Evolutionary conservation across 345 rosid species (phyloP).

Genomic region (Microthlaspi erraticum): DNA sequence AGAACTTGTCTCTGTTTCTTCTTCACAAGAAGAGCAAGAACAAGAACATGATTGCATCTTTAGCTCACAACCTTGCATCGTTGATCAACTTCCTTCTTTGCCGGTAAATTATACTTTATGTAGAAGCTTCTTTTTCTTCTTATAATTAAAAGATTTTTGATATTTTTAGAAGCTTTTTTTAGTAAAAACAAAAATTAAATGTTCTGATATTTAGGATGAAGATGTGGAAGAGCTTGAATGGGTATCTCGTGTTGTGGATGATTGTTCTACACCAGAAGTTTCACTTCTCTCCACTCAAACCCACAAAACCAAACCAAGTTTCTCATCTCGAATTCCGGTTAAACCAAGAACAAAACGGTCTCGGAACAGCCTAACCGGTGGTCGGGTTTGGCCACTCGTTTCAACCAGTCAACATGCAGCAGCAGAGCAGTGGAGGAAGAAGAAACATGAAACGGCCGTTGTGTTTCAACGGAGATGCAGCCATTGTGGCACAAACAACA

Average conservation of each 20-base stretch:
- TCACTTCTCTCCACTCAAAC: conserved; percentile 59
- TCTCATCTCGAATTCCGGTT: conserved; percentile 60
- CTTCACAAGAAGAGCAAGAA: conserved; percentile 53
- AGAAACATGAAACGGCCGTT: conserved; percentile 43
- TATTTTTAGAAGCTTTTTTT: not conserved
- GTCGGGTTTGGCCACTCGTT: conserved; percentile 60
- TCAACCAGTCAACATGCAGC: conserved; percentile 45
- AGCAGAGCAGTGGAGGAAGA: conserved; percentile 36
- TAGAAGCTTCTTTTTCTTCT: not conserved
- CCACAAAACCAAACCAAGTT: conserved; percentile 49
- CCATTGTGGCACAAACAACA: conserved; percentile 91
- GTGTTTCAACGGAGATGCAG: conserved; percentile 73
- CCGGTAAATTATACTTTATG: conserved; percentile 22
- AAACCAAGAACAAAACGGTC: conserved; percentile 60
- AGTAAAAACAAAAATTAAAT: too few species aligned
- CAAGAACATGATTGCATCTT: conserved; percentile 31
- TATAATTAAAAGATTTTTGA: not conserved
- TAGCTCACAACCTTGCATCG: conserved; percentile 36
- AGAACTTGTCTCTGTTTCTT: conserved; percentile 52
- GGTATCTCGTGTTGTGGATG: conserved; percentile 87
- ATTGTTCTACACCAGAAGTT: conserved; percentile 77
- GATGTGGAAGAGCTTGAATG: conserved; percentile 95
- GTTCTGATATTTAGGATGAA: conserved; percentile 56
- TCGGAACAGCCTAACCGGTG: conserved; percentile 61
- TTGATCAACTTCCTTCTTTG: conserved; percentile 43